Conservation (phyloP, 1,284 basidiomycete species). For the Cerrena zonata region DNA sequence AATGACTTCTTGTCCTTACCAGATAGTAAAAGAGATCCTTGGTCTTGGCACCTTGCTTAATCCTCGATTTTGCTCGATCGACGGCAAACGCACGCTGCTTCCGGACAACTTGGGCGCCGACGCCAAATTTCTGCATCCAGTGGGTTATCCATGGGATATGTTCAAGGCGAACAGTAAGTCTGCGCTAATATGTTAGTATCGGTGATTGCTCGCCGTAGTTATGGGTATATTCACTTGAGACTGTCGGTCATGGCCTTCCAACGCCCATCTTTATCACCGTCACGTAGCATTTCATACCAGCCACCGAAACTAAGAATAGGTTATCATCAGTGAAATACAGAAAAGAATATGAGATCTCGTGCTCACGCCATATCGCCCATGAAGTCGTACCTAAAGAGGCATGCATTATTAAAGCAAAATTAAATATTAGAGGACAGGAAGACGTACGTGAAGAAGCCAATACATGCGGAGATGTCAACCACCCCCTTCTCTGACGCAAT, state of each 20-base stretch:
- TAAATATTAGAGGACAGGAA: not conserved
- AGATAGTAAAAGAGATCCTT: constrained; percentile 22
- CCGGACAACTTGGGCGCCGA: constrained; percentile 16
- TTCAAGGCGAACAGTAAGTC: constrained; percentile 16
- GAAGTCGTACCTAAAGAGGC: constrained; percentile 21
- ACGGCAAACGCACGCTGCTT: constrained; percentile 16
- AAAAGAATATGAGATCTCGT: not conserved
- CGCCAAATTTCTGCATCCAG: constrained; percentile 15
- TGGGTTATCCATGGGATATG: constrained; percentile 23
- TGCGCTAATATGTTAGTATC: constrained; percentile 3
- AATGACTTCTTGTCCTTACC: constrained; percentile 8
- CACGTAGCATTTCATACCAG: constrained; percentile 23
- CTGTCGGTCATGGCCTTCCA: constrained; percentile 18
- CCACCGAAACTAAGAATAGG: constrained; percentile 20
- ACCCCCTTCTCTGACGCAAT: constrained; percentile 14
- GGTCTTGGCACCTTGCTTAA: constrained; percentile 12
- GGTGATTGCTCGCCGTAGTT: too few relatives aligned
- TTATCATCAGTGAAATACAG: not conserved
- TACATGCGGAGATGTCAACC: constrained; percentile 20
- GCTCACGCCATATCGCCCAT: constrained; percentile 29
- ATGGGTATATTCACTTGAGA: constrained; percentile 13
- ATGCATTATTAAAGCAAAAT: not conserved
- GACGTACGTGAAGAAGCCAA: constrained; percentile 25
- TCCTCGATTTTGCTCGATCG: constrained; percentile 14
- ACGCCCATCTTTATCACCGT: constrained; percentile 20